Percentiles rank a stretch among this genome's conserved stretches.
phyloP scores from a whole-genome alignment of 1,139 yeast species.

The Zhuliangozyma parablackwelliae region DNA sequence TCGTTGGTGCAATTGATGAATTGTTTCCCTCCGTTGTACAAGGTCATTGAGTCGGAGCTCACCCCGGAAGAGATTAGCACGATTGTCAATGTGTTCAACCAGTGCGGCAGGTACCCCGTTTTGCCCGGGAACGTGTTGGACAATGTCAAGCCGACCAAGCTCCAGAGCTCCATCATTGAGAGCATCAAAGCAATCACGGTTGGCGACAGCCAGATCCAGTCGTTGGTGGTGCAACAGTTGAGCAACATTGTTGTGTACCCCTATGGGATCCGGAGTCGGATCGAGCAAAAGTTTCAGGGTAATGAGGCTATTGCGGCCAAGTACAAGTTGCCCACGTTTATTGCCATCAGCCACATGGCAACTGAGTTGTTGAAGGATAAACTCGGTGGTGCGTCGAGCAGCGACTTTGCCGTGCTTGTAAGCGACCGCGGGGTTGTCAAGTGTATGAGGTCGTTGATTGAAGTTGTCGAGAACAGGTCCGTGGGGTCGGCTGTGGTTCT shows the following conservation, averaged over 20 bases:
- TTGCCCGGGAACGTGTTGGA: slow-evolving; percentile 40
- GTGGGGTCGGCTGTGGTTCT: slow-evolving; percentile 25
- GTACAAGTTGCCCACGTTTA: slow-evolving; percentile 60
- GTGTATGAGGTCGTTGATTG: slow-evolving; percentile 21
- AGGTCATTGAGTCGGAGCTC: slow-evolving; percentile 25
- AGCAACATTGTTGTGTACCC: slow-evolving; percentile 53
- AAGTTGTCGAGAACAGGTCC: slow-evolving; percentile 28
- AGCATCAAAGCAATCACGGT: slow-evolving; percentile 35
- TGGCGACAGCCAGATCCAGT: slow-evolving; percentile 31
- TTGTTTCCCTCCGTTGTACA: slow-evolving; percentile 46
- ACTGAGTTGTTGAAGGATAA: slow-evolving; percentile 37
- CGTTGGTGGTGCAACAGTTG: slow-evolving; percentile 49
- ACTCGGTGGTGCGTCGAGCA: slow-evolving; percentile 19
- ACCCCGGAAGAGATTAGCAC: slow-evolving; percentile 32
- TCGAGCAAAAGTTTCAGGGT: slow-evolving; percentile 31
- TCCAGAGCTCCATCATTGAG: slow-evolving; percentile 50
- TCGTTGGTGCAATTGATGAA: slow-evolving; percentile 48
- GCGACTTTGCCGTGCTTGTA: slow-evolving; percentile 31
- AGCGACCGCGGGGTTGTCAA: slow-evolving; percentile 42
- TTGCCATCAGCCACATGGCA: slow-evolving; percentile 55
- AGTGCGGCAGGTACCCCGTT: slow-evolving; percentile 65
- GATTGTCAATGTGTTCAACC: slow-evolving; percentile 47
- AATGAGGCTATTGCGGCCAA: slow-evolving; percentile 21
- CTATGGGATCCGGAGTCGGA: slow-evolving; percentile 53
- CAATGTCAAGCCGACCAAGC: slow-evolving; percentile 42